Evolutionary conservation across 805 yeast species (phyloP), one percentile per base, ranked within the genome.

Genomic region (Yamadazyma olivae): DNA sequence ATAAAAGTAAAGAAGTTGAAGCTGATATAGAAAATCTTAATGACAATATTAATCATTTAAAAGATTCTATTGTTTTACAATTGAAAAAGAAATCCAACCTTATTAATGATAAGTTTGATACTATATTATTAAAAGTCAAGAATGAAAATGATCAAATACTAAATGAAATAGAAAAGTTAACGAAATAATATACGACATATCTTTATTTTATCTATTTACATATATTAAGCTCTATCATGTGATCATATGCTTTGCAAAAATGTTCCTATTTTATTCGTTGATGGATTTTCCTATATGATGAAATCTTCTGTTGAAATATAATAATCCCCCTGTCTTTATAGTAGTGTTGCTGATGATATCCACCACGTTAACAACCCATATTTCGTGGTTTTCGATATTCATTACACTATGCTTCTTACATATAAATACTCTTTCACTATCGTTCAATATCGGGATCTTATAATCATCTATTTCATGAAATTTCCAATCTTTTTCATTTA

Each of bases 301-400:
- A 51, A 83, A 84, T 14, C 62, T 61, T 45, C 87, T 67, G 48
- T 82, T 72, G 54, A 74, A 82, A 47, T 82, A 82, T 12, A 84
- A 50, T 29, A 84, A 54, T 0, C 91, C 91, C 12, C 90, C 90
- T 2, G 75, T 59, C 19, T 38, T 33, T 8, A 36, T 12, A 2
- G 21, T 39, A 17, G 42, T 38, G 24, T 57, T 56, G 2, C 59
- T 61, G 25, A 64, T 43, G 3, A 83, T 74, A 27, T 83, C 83
- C 24, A 67, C 61, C 4, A 91, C 95, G 41, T 76, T 71, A 3
- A 87, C 96, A 4, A 89, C 77, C 93, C 96, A 87, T 3, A 91
- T 78, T 54, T 90, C 96, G 60, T 91, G 98, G 51, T 84, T 88
- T 41, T 84, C 89, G 1, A 88, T 81, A 8, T 56, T 55, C 33